Percentiles rank a stretch among this genome's conserved stretches.
Evolutionary conservation across 495 filamentous ascomycete species (phyloP).

Genomic region (Penicillium turbatum): DNA sequence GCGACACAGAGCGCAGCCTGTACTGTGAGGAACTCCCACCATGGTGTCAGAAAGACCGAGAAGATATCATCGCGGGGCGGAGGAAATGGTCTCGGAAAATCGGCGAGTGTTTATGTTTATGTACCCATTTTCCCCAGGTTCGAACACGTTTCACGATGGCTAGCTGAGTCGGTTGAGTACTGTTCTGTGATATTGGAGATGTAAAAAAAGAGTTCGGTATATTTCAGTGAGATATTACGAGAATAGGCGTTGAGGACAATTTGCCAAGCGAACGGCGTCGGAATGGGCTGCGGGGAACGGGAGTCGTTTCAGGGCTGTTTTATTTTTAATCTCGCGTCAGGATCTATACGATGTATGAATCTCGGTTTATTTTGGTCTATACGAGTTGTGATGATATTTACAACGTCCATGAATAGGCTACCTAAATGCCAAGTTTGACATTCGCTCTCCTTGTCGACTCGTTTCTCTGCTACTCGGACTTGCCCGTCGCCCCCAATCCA

Average conservation of each 20-base stretch:
- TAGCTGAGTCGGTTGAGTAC: neutral
- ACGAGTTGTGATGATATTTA: too few species aligned
- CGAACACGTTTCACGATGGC: neutral
- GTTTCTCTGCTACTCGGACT: too few species aligned
- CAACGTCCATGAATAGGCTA: too few species aligned
- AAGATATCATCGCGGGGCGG: conserved; percentile 2
- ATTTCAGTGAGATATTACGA: too few species aligned
- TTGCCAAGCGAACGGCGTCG: neutral
- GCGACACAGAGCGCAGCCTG: conserved; percentile 35
- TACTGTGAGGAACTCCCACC: conserved; percentile 40
- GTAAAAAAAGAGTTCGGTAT: neutral
- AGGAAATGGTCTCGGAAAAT: neutral
- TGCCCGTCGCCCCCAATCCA: too few species aligned
- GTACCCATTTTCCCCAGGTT: neutral
- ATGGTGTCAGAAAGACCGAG: conserved; percentile 15
- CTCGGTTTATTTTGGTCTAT: too few species aligned
- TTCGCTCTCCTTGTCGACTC: too few species aligned
- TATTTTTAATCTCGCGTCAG: too few species aligned
- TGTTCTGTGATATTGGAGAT: neutral
- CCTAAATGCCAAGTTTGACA: too few species aligned
- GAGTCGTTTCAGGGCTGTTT: neutral
- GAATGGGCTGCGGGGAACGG: neutral
- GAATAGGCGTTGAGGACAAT: neutral
- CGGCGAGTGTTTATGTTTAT: neutral
- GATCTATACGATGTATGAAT: too few species aligned